These are phyloP conservation scores for Apiospora hydei DNA, from an alignment of 2,329 filamentous ascomycete genomes.

Conservation along the genomic window DNA sequence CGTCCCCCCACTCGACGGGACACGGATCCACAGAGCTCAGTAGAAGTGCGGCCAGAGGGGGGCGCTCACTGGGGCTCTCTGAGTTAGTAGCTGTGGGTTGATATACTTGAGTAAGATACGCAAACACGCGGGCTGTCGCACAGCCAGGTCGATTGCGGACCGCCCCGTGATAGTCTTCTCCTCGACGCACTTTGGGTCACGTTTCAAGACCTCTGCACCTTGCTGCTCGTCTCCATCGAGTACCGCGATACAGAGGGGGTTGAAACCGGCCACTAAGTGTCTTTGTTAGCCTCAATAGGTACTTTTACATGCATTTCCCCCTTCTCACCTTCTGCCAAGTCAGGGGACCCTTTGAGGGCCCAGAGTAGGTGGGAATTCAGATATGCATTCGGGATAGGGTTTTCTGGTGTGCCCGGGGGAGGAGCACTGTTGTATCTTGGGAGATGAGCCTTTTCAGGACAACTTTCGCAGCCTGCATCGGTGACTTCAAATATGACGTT, in stretches of 20 bases:
- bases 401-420: not conserved
- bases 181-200: not conserved
- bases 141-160: not conserved
- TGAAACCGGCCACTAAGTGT: not conserved
- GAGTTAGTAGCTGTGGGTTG: not conserved
- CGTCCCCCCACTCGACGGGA: not conserved
- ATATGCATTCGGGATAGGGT: not conserved
- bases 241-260: not conserved
- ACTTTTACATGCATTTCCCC: too few species aligned
- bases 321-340: not conserved
- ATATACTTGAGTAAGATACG: not conserved
- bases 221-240: not conserved
- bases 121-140: not conserved
- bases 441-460: not conserved
- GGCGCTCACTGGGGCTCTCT: not conserved
- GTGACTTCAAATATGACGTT: not conserved
- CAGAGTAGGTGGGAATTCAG: not conserved
- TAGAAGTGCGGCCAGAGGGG: not conserved
- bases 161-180: not conserved
- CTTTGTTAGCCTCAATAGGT: not conserved
- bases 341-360: not conserved
- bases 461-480: not conserved
- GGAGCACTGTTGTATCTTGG: not conserved
- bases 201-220: not conserved
- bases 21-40: not conserved